phyloP scores from a whole-genome alignment of 345 rosid species.

The Mangifera indica region DNA sequence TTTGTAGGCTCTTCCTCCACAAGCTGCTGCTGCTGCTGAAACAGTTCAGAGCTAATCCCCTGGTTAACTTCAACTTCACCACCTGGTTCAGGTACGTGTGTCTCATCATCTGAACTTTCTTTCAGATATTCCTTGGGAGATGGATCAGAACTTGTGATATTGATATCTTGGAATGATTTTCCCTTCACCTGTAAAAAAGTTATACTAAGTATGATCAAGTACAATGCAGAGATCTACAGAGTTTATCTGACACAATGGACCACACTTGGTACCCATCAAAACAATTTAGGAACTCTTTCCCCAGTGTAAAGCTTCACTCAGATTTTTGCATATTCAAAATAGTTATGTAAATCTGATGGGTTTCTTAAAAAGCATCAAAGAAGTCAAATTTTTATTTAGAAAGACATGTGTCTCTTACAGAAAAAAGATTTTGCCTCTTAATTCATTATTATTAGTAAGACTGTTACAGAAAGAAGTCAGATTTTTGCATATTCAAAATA shows the following conservation, averaged over 20 bases:
- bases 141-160: slow-evolving; percentile 40
- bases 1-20: slow-evolving; percentile 43
- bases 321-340: not conserved
- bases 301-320: slow-evolving; percentile 1
- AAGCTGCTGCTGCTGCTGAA: slow-evolving; percentile 46
- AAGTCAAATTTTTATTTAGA: no score
- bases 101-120: slow-evolving; percentile 61
- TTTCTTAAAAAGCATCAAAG: no score
- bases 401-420: not conserved
- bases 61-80: slow-evolving; percentile 35
- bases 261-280: not conserved
- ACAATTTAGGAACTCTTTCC: slow-evolving; percentile 2
- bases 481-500: not conserved
- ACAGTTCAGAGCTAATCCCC: slow-evolving; percentile 36
- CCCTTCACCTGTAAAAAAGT: slow-evolving; percentile 58
- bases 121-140: slow-evolving; percentile 40
- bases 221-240: slow-evolving; percentile 13
- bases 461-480: slow-evolving; percentile 2
- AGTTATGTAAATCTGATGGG: no score
- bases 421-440: not conserved
- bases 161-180: slow-evolving; percentile 41
- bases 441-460: not conserved
- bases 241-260: not conserved
- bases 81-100: slow-evolving; percentile 32
- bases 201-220: slow-evolving; percentile 7